These are phyloP conservation scores for Pichia sp. DNA, from an alignment of 1,139 yeast genomes.

Conservation along the genomic window DNA sequence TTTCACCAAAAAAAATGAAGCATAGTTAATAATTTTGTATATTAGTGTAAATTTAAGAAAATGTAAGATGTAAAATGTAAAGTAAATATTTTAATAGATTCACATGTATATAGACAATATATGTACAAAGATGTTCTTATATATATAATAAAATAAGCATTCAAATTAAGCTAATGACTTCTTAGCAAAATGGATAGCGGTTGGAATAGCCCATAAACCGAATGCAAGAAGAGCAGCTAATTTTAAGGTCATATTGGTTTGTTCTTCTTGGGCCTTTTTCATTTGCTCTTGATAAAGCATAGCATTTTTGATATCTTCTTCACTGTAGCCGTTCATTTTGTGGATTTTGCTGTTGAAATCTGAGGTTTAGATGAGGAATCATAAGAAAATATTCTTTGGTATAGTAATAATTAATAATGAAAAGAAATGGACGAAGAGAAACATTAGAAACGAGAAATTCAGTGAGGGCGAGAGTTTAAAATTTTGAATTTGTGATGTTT, in stretches of 20 bases:
- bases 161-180: constrained; percentile 38
- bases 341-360: not conserved
- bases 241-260: constrained; percentile 58
- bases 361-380: too few species aligned
- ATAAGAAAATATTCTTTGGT: too few species aligned
- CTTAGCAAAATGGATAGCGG: constrained; percentile 53
- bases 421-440: too few species aligned
- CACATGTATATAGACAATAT: constrained; percentile 1
- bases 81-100: not conserved
- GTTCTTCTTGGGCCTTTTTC: constrained; percentile 65
- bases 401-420: too few species aligned
- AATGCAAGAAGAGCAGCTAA: constrained; percentile 69
- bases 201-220: constrained; percentile 71
- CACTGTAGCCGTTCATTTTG: constrained; percentile 67
- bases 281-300: constrained; percentile 53
- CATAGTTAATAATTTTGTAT: not conserved
- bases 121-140: constrained; percentile 2
- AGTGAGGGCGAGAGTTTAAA: too few species aligned
- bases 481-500: too few species aligned
- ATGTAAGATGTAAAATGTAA: not conserved
- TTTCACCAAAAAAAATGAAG: not conserved
- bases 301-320: constrained; percentile 65
- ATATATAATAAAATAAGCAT: not conserved
- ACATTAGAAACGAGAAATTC: too few species aligned
- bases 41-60: not conserved